Base-by-base conservation (phyloP, 1,284 basidiomycete genomes). In the Cutaneotrichosporon arboriforme region DNA sequence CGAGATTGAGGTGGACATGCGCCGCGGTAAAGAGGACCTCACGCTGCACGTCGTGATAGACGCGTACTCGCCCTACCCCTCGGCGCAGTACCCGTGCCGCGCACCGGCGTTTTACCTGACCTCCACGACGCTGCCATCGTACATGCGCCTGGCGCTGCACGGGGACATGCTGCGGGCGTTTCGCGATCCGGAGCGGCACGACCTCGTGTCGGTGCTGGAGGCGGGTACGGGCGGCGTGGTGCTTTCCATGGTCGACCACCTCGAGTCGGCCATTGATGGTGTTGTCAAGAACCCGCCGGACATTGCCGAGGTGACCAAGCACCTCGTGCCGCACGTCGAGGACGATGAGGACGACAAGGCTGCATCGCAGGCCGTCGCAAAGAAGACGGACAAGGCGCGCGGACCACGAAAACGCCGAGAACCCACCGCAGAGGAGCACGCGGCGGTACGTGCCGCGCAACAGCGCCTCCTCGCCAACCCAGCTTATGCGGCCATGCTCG, bases 101-200 rank as follows among this genome's bases (percentile, higher is more conserved):
- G 78, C 83, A 5, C 90, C 90, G 0, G 74, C 83, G 0, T 83
- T 92, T 71, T 93, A 85, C 68, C 74, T 96, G 52, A 81, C 85
- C 0, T 91, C 90, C 1, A 68, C 75, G 0, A 81, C 81, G 0
- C 77, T 88, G 7, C 83, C 92, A 0, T 81, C 90, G 0, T 97
- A 96, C 70, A 79, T 96, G 57, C 84, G 89, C 33, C 81, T 97
- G 0, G 84, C 94, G 63, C 79, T 96, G 15, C 80, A 90, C n/a
- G 81, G 83, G 2, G 77, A 78, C 37, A 76, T 89, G 14, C 76
- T 89, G 8, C 55, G 67, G 5, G 80, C 79, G 9, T 79, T 85
- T 70, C 75, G 81, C 55, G 73, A 75, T 57, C 66, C 68, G 1
- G 69, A 73, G 46, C 60, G 74, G 14, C 79, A 78, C 2, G 80